These are phyloP conservation scores for Umbellularia californica DNA, from an alignment of 164 flowering plant species.

Conservation along the genomic window DNA sequence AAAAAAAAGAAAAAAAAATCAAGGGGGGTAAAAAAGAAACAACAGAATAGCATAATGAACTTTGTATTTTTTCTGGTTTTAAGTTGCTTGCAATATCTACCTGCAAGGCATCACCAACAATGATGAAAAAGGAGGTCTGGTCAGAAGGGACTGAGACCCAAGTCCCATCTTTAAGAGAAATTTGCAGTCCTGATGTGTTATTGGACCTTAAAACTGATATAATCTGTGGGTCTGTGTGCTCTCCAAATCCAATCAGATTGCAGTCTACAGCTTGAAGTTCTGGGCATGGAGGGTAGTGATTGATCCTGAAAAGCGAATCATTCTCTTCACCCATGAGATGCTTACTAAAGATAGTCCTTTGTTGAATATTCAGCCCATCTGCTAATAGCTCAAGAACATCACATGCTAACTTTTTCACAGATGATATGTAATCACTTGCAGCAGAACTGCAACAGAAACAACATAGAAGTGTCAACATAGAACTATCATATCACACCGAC, in stretches of 20 bases:
- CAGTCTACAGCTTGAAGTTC: slow-evolving; percentile 37
- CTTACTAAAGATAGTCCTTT: slow-evolving; percentile 48
- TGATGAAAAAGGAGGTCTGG: slow-evolving; percentile 68
- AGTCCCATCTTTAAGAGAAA: slow-evolving; percentile 62
- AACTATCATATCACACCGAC: background rate
- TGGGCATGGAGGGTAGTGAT: slow-evolving; percentile 83
- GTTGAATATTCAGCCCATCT: slow-evolving; percentile 48
- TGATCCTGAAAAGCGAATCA: slow-evolving; percentile 75
- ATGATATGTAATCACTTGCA: slow-evolving; percentile 40
- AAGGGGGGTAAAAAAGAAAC: no score
- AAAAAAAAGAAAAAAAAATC: background rate
- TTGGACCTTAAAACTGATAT: slow-evolving; percentile 79
- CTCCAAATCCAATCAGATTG: slow-evolving; percentile 79
- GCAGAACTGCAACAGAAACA: slow-evolving; percentile 29
- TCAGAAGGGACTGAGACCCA: slow-evolving; percentile 93
- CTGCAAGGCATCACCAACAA: slow-evolving; percentile 89
- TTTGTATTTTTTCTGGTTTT: background rate
- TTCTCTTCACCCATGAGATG: slow-evolving; percentile 55
- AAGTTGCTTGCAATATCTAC: slow-evolving; percentile 24
- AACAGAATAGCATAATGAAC: background rate
- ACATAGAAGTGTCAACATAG: background rate
- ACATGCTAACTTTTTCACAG: slow-evolving; percentile 47
- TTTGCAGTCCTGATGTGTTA: slow-evolving; percentile 73
- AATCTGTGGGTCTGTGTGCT: slow-evolving; percentile 96
- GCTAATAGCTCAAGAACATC: slow-evolving; percentile 61